Evolutionary conservation across 805 yeast species (phyloP).

Genomic region (fission yeast (Schizosaccharomyces pombe)): DNA sequence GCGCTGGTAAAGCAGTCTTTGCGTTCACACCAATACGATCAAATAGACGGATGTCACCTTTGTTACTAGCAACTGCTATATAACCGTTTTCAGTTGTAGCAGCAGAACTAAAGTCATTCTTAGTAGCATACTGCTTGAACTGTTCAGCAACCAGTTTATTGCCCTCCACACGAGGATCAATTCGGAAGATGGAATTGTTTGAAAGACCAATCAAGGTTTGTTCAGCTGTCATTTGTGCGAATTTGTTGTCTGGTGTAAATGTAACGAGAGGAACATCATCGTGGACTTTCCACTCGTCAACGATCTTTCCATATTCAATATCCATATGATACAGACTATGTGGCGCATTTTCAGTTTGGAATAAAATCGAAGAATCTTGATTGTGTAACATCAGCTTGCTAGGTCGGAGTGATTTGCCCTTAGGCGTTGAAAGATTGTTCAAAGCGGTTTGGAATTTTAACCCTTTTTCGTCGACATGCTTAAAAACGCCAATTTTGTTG

Average conservation of each 20-base stretch:
- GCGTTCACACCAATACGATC: constrained; percentile 55
- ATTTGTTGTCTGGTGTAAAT: constrained; percentile 50
- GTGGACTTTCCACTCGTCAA: constrained; percentile 60
- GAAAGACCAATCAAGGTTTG: constrained; percentile 53
- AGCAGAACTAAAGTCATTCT: constrained; percentile 31
- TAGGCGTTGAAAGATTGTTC: constrained; percentile 27
- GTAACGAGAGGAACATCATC: constrained; percentile 26
- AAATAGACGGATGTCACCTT: constrained; percentile 55
- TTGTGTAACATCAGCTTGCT: constrained; percentile 50
- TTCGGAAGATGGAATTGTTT: constrained; percentile 37
- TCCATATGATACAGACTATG: constrained; percentile 48
- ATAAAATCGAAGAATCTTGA: constrained; percentile 42
- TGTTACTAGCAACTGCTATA: constrained; percentile 50
- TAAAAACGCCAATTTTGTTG: constrained; percentile 58
- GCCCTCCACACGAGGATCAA: constrained; percentile 53
- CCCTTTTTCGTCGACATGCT: constrained; percentile 23
- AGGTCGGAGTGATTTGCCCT: constrained; percentile 33
- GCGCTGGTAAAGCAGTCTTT: constrained; percentile 54
- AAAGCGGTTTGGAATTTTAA: constrained; percentile 48
- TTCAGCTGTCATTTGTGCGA: constrained; percentile 50
- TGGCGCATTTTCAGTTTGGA: constrained; percentile 29
- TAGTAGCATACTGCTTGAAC: constrained; percentile 30
- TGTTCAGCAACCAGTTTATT: constrained; percentile 37
- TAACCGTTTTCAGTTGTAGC: constrained; percentile 53
- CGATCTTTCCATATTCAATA: constrained; percentile 49